Evolutionary conservation across 129 eudicot genomes (phyloP), one percentile per base, ranked within the genome.

Genomic region (Lactuca sativa): DNA sequence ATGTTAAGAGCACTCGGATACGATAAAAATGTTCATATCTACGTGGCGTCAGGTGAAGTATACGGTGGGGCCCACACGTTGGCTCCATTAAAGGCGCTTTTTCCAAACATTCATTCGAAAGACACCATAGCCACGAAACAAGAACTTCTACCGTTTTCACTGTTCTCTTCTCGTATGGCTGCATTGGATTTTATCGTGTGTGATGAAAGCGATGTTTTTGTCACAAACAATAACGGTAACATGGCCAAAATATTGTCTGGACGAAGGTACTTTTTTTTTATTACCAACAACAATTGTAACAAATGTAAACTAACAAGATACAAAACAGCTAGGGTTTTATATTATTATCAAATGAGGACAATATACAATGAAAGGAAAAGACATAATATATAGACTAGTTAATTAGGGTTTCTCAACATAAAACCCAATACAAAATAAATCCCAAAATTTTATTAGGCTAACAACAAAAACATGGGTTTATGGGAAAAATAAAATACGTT

Each of bases 191-290:
- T 81, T 71, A 77, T 88, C 38, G 97, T 90, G 69, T 90, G 97
- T 62, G 97, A 84, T 76, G 87, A 85, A 59, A 90, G 97, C 37
- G 82, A 86, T 72, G 97, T 90, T 10, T 90, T 90, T 65, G 97
- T 86, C 31, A 86, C 97, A 59, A 90, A 90, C 48, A 90, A 90
- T 74, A 86, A 90, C 34, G 97, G 97, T 15, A 90, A 90, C 72
- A 90, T 90, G 97, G 97, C 97, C 62, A 90, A 85, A 79, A 90
- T 90, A 47, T 74, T 90, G 66, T 95, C 97, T 0, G 97, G 97
- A 54, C 75, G 95, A 66, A 90, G 97, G 97, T 90, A 67, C 15
- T 51, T 40, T 17, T n/a, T 51, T 51, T 71, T 70, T 54, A 0
- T 25, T 25, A 25, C 30, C 1, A 18, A 18, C 21, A 18, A 18